These are phyloP conservation scores for Colletotrichum endophyticum DNA, from an alignment of 2,329 filamentous ascomycete genomes.

Conservation along the genomic window DNA sequence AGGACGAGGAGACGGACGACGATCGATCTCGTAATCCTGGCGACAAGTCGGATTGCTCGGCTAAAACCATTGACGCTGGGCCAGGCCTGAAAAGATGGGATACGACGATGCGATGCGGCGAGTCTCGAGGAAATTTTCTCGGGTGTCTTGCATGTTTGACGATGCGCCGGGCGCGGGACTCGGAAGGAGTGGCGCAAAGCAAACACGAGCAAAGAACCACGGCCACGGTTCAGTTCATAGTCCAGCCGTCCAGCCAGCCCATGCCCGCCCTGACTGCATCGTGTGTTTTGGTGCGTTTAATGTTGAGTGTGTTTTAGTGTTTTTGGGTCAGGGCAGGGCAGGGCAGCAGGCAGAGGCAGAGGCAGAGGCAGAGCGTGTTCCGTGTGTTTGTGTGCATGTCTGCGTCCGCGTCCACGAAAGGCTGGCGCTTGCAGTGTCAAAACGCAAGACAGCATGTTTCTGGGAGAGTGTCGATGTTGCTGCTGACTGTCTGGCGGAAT, in stretches of 20 bases:
- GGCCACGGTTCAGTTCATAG: background rate
- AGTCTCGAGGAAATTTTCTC: background rate
- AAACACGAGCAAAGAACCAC: background rate
- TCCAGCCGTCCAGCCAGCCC: background rate
- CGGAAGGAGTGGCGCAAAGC: background rate
- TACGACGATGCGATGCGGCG: background rate
- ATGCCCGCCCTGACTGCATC: background rate
- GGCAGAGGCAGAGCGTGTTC: background rate
- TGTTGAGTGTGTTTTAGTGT: background rate
- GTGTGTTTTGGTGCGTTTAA: background rate
- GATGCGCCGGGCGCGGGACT: background rate
- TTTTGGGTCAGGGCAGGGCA: background rate
- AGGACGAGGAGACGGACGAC: background rate
- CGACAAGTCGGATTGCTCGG: background rate
- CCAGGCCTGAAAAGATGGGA: background rate
- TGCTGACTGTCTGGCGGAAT: background rate
- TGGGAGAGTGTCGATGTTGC: background rate
- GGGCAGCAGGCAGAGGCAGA: background rate
- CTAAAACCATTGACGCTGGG: background rate
- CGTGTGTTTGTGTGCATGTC: background rate
- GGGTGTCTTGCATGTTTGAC: background rate
- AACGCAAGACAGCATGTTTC: slow-evolving; percentile 3
- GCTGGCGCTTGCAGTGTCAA: background rate
- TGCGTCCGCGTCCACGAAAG: background rate
- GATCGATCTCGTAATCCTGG: background rate